These are phyloP conservation scores for Heritiera fomes DNA, from an alignment of 345 rosid species.

Conservation along the genomic window DNA sequence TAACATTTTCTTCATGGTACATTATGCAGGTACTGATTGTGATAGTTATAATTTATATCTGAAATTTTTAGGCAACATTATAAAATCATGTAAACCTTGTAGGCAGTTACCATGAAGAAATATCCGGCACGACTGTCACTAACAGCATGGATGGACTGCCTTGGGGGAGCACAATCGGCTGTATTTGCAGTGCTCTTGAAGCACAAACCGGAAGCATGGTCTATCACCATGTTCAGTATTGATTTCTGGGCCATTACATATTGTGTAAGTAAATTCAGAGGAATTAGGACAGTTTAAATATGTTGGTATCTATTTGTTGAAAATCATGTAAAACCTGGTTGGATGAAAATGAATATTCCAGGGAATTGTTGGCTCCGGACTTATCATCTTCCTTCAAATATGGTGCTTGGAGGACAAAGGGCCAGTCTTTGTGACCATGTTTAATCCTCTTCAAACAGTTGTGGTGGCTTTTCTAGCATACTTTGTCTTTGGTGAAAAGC, in stretches of 20 bases:
- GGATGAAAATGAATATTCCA: neutral
- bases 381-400: conserved; percentile 38
- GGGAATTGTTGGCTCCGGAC: conserved; percentile 38
- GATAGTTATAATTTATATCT: neutral
- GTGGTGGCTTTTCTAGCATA: conserved; percentile 49
- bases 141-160: conserved; percentile 56
- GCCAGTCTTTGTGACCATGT: conserved; percentile 65
- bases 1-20: conserved; percentile 54
- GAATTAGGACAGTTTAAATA: too few species aligned
- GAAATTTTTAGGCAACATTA: neutral
- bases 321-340: neutral
- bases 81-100: neutral
- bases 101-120: conserved; percentile 55
- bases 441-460: conserved; percentile 58
- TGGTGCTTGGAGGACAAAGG: conserved; percentile 63
- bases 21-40: conserved; percentile 58
- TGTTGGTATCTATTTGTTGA: neutral
- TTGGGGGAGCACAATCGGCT: conserved; percentile 64
- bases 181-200: conserved; percentile 42
- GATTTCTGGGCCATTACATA: conserved; percentile 54
- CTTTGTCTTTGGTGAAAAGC: conserved; percentile 57
- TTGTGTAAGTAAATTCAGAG: conserved; percentile 40
- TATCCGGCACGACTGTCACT: conserved; percentile 63
- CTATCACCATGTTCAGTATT: conserved; percentile 40
- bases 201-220: conserved; percentile 52